Percentiles rank a stretch among this genome's conserved stretches.
Evolutionary conservation across 2,329 filamentous ascomycete genomes (phyloP).

Genomic region (Alternaria conjuncta): DNA sequence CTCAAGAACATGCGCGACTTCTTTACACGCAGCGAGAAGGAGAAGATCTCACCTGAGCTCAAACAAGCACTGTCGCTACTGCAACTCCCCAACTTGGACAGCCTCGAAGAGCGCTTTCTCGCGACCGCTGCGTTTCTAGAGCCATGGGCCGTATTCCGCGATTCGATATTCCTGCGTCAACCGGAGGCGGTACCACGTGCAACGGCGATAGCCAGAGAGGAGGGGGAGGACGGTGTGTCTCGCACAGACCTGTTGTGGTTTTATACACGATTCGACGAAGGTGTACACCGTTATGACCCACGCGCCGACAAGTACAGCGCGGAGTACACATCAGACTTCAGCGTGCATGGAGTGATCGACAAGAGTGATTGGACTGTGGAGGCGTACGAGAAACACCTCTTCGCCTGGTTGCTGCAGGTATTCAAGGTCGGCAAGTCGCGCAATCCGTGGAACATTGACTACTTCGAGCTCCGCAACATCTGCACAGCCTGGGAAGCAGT

Average conservation of each 20-base stretch:
- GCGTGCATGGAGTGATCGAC: conserved; percentile 28
- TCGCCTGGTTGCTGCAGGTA: conserved; percentile 41
- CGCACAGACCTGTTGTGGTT: conserved; percentile 38
- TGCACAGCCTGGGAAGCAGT: conserved; percentile 38
- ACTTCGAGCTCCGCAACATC: conserved; percentile 37
- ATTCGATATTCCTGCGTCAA: conserved; percentile 31
- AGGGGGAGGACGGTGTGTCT: conserved; percentile 16
- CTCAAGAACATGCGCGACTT: conserved; percentile 21
- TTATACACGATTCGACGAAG: conserved; percentile 43
- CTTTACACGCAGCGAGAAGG: conserved; percentile 17
- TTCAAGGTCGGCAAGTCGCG: conserved; percentile 40
- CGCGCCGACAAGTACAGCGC: conserved; percentile 19
- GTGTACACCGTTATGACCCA: conserved; percentile 33
- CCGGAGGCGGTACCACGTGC: conserved; percentile 14
- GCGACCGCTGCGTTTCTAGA: conserved; percentile 34
- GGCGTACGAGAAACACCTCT: conserved; percentile 42
- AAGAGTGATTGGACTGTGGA: conserved; percentile 33
- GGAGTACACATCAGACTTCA: conserved; percentile 18
- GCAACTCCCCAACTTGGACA: conserved; percentile 23
- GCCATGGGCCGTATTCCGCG: conserved; percentile 42
- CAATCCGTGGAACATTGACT: conserved; percentile 35
- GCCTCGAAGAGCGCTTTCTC: conserved; percentile 39
- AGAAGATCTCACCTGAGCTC: conserved; percentile 26
- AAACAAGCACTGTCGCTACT: conserved; percentile 34
- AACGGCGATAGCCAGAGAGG: background rate